These are phyloP conservation scores for Cladorrhinum sp. DNA, from an alignment of 2,329 filamentous ascomycete genomes.

Conservation along the genomic window DNA sequence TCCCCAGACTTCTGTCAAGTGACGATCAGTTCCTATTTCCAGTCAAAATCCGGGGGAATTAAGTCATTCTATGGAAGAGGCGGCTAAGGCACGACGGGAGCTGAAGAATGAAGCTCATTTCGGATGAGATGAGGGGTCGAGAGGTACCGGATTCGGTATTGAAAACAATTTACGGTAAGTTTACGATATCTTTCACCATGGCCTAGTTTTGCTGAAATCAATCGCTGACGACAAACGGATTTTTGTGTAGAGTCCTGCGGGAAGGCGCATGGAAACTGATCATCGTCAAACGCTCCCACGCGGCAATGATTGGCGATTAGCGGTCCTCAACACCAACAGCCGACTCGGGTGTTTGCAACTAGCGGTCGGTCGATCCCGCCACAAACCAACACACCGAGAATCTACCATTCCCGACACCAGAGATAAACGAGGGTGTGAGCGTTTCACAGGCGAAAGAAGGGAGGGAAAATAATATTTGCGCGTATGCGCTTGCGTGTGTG, in stretches of 20 bases:
- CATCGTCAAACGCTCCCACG: neutral
- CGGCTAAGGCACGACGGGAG: neutral
- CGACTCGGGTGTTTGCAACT: neutral
- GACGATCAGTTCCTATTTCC: neutral
- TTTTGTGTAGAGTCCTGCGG: no score
- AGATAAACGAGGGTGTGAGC: neutral
- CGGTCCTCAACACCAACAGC: neutral
- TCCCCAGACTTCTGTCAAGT: neutral
- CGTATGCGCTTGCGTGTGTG: no score
- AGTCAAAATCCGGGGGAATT: neutral
- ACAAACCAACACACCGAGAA: neutral
- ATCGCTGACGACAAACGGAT: neutral
- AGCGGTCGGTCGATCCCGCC: neutral
- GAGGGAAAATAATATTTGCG: neutral
- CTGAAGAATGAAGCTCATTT: neutral
- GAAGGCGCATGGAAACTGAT: slow-evolving; percentile 1
- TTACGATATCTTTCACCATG: neutral
- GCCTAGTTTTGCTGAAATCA: neutral
- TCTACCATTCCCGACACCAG: neutral
- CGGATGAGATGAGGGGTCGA: neutral
- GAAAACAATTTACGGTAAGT: slow-evolving; percentile 4
- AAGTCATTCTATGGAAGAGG: neutral
- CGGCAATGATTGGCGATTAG: slow-evolving; percentile 1
- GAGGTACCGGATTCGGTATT: neutral
- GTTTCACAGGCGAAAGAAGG: neutral